These are phyloP conservation scores for Ophiostoma triangulosporum DNA, from an alignment of 2,329 filamentous ascomycete genomes.

Conservation along the genomic window DNA sequence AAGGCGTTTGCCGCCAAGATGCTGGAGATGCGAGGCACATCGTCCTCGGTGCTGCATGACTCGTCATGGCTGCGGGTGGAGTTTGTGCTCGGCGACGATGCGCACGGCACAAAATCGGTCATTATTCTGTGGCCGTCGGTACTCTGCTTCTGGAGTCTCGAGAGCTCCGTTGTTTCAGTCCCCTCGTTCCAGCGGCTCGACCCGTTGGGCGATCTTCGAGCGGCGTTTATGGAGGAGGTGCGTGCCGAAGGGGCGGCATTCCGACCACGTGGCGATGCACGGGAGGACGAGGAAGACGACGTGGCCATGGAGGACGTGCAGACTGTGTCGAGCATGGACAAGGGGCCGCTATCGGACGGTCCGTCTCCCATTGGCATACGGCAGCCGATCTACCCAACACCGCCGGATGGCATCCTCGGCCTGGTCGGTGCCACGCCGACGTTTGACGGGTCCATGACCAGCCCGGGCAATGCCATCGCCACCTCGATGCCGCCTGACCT, in stretches of 20 bases:
- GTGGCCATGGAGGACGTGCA: constrained; percentile 10
- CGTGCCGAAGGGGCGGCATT: constrained; percentile 6
- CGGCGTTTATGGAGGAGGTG: constrained; percentile 9
- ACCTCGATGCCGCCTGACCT: constrained; percentile 27
- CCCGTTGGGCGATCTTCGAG: constrained; percentile 8
- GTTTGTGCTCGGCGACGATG: constrained; percentile 25
- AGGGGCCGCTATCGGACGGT: constrained; percentile 6
- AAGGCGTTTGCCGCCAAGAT: constrained; percentile 34
- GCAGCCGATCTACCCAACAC: constrained; percentile 54
- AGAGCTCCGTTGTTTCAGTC: background rate
- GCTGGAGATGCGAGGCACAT: constrained; percentile 36
- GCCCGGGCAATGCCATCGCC: constrained; percentile 27
- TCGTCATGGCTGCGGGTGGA: constrained; percentile 37
- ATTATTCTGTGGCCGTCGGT: constrained; percentile 40
- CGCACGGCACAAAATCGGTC: constrained; percentile 28
- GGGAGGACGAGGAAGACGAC: constrained; percentile 4
- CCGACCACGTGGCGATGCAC: background rate
- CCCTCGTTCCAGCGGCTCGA: constrained; percentile 10
- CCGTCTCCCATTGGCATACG: constrained; percentile 36
- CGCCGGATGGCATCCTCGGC: constrained; percentile 50
- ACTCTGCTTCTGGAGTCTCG: constrained; percentile 36
- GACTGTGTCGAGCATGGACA: constrained; percentile 2
- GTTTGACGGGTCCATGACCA: constrained; percentile 41
- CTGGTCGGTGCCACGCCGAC: constrained; percentile 39
- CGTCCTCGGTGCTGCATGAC: constrained; percentile 28